phyloP scores from a whole-genome alignment of 2,329 filamentous ascomycete species.

The Paecilomyces formosus region DNA sequence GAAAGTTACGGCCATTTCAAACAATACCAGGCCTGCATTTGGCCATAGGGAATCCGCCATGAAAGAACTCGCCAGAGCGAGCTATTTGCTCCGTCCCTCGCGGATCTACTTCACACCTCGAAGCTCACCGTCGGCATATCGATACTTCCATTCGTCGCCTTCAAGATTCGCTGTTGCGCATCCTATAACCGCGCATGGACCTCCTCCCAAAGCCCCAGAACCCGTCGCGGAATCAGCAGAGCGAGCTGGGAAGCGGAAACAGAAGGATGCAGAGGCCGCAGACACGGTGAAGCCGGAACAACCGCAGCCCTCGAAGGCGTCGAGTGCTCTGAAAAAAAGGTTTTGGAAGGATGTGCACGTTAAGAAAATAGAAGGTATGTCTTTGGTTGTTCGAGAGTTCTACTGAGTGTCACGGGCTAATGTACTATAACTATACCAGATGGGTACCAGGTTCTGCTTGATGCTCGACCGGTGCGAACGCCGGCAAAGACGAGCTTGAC shows the following conservation, averaged over 20 bases:
- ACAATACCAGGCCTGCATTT: background rate
- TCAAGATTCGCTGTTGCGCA: conserved; percentile 47
- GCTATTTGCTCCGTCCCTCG: conserved; percentile 12
- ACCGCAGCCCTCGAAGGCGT: conserved; percentile 22
- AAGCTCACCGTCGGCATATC: conserved; percentile 12
- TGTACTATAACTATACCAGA: conserved; percentile 30
- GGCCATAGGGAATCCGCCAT: conserved; percentile 8
- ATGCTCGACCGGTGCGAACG: conserved; percentile 70
- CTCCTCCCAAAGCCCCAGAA: conserved; percentile 51
- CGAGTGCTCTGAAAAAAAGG: conserved; percentile 53
- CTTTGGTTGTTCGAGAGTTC: conserved; percentile 10
- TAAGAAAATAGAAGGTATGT: conserved; percentile 56
- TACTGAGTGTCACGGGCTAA: background rate
- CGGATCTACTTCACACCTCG: conserved; percentile 9
- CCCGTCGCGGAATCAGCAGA: conserved; percentile 43
- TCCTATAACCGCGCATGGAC: conserved; percentile 51
- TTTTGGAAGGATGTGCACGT: conserved; percentile 87
- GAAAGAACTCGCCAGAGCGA: conserved; percentile 14
- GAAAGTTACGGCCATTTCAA: background rate
- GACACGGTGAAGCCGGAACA: conserved; percentile 38
- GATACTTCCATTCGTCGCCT: conserved; percentile 26
- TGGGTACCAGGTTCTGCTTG: conserved; percentile 63
- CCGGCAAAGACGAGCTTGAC: conserved; percentile 65
- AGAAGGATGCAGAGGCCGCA: conserved; percentile 44
- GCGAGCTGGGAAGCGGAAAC: conserved; percentile 38